Evolutionary conservation across 257 asterid genomes (phyloP), one percentile per base, ranked within the genome.

Genomic region (Nicotiana knightiana): DNA sequence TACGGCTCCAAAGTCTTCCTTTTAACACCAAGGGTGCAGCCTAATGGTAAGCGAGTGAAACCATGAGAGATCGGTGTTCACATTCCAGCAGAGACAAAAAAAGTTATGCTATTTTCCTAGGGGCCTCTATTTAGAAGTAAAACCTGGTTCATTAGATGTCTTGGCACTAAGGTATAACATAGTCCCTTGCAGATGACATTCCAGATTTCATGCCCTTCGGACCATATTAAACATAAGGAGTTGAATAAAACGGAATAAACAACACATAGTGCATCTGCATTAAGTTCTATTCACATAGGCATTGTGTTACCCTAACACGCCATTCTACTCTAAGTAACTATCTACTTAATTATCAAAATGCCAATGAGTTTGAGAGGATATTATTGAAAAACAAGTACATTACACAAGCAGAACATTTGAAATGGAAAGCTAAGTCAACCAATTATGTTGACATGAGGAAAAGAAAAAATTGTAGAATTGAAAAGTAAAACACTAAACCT

Each of bases 401-500:
- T 48, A 13, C 43, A 73, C 79, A 26, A 26, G 43, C 15, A 51
- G 26, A 73, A 48, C 79, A 26, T 24, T 48, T 73, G 16, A 26
- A 48, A 73, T 48, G 43, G 79, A 46, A 71, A 71, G 78, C 59
- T 46, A 46, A 35, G 59, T 30, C 78, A 71, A 71, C 35, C 48
- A 71, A 46, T 71, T 43, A 46, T 71, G 59, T 71, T 24, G 21
- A 71, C 37, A 12, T 3, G 21, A 5, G 59, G 78, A 55, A 67
- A 59, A 13, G 61, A 59, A 86, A 58, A 12, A 68, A 43, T 39
- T 13, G 3, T 70, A 70, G 58, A 73, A 73, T 37, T 26, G 43
- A 73, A 62, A 81, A 33, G 51, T 43, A 68, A 37, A 73, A 71
- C 37, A 62, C 39, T 88, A 39, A 68, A 90, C 84, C 86, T 7